A percentile compares a stretch with the other conserved stretches of the same genome.
Conservation (phyloP, 495 filamentous ascomycete genomes). For the Xylaria palmicola region DNA sequence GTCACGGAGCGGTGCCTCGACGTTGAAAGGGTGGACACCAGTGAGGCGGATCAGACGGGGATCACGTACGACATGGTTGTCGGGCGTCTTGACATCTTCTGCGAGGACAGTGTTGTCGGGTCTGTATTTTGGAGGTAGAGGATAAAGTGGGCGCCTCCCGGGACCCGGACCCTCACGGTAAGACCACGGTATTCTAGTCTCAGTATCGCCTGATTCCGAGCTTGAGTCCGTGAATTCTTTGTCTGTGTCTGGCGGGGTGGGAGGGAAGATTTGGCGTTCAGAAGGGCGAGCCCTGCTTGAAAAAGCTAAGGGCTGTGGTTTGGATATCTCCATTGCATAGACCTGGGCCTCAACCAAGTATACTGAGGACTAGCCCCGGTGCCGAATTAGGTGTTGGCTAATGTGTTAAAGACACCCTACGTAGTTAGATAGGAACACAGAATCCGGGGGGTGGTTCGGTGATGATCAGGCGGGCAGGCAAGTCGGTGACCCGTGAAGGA, state of each 20-base stretch:
- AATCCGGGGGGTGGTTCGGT: background rate
- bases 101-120: slow-evolving; percentile 63
- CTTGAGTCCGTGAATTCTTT: slow-evolving; percentile 2
- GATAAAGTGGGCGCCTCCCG: slow-evolving; percentile 34
- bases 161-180: background rate
- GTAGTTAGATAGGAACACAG: background rate
- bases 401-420: background rate
- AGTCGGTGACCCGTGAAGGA: background rate
- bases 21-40: slow-evolving; percentile 91
- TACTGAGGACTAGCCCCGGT: background rate
- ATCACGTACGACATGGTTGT: slow-evolving; percentile 83
- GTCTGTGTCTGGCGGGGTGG: slow-evolving; percentile 13
- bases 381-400: background rate
- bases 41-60: slow-evolving; percentile 84
- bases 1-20: slow-evolving; percentile 79
- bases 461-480: background rate
- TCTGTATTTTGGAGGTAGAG: slow-evolving; percentile 70
- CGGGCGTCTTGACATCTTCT: slow-evolving; percentile 79
- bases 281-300: background rate
- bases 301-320: background rate
- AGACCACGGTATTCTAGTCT: background rate
- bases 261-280: slow-evolving; percentile 1
- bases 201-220: slow-evolving; percentile 3
- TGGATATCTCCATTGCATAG: slow-evolving; percentile 1
- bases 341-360: background rate